Percentiles rank a stretch among this genome's conserved stretches.
phyloP scores from a whole-genome alignment of 2,329 filamentous ascomycete species.

The Aspergillaceae sp. region DNA sequence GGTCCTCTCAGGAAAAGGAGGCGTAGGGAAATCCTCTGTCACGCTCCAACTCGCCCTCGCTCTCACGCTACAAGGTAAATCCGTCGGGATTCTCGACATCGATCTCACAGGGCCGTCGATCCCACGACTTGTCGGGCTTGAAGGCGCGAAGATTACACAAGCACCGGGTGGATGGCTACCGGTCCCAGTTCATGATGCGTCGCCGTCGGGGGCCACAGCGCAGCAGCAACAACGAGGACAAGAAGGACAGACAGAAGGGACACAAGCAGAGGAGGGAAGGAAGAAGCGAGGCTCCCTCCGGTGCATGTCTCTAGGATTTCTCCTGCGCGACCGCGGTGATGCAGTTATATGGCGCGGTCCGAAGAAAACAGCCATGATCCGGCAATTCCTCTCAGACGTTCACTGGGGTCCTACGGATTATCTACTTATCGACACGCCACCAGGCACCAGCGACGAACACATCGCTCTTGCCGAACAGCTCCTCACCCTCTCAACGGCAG shows the following conservation, averaged over 20 bases:
- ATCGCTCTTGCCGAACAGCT: conserved; percentile 88
- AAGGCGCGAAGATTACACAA: conserved; percentile 81
- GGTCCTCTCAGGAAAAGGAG: conserved; percentile 91
- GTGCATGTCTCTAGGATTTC: conserved; percentile 90
- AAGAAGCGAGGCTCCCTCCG: conserved; percentile 33
- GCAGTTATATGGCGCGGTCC: conserved; percentile 96
- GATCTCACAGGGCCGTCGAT: conserved; percentile 96
- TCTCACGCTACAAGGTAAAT: conserved; percentile 73
- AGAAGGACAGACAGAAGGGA: conserved; percentile 6
- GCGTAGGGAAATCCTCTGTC: conserved; percentile 95
- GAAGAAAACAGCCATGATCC: conserved; percentile 98
- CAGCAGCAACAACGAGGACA: conserved; percentile 3
- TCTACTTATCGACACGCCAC: conserved; percentile 89
- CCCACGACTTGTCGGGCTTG: conserved; percentile 85
- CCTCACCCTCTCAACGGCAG: conserved; percentile 39
- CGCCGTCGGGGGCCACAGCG: conserved; percentile 4
- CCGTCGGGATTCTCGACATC: conserved; percentile 90
- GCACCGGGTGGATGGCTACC: conserved; percentile 88
- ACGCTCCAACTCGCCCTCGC: conserved; percentile 92
- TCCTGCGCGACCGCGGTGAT: conserved; percentile 72
- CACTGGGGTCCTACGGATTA: conserved; percentile 83
- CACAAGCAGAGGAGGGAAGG: conserved; percentile 10
- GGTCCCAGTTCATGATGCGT: conserved; percentile 65
- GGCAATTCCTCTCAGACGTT: conserved; percentile 89
- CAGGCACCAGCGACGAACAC: conserved; percentile 93